Percentiles rank a stretch among this genome's conserved stretches.
Conservation (phyloP, 2,329 filamentous ascomycete species). For the Ceratocystis smalleyi region DNA sequence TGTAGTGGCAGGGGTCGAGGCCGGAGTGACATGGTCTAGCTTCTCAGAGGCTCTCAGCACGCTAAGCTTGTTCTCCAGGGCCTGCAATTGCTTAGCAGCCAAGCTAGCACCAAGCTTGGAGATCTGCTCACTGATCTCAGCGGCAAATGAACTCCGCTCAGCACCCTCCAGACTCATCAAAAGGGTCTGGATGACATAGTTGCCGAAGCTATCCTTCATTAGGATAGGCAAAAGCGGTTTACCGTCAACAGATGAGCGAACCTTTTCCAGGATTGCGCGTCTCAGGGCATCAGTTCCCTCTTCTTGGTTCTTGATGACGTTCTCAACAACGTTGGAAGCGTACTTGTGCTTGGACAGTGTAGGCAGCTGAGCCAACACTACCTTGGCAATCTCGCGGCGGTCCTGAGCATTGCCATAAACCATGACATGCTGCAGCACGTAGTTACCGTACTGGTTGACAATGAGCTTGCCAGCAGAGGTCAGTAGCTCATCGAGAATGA, state of each 20-base stretch:
- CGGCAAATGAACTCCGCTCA: slow-evolving; percentile 44
- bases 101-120: slow-evolving; percentile 46
- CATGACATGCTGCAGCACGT: slow-evolving; percentile 88
- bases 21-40: slow-evolving; percentile 31
- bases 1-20: slow-evolving; percentile 50
- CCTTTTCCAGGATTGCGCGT: neutral
- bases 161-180: slow-evolving; percentile 45
- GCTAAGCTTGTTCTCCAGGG: slow-evolving; percentile 23
- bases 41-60: slow-evolving; percentile 23
- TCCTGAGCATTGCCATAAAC: slow-evolving; percentile 60
- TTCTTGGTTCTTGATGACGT: slow-evolving; percentile 52
- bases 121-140: slow-evolving; percentile 49
- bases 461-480: slow-evolving; percentile 56
- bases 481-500: slow-evolving; percentile 67
- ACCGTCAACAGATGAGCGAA: slow-evolving; percentile 32
- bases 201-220: slow-evolving; percentile 84
- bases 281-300: neutral
- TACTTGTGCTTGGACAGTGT: slow-evolving; percentile 84
- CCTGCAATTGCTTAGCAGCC: slow-evolving; percentile 43
- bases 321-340: slow-evolving; percentile 93
- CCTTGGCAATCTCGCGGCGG: slow-evolving; percentile 52
- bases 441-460: slow-evolving; percentile 84
- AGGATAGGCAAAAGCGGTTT: slow-evolving; percentile 56
- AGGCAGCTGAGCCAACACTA: slow-evolving; percentile 58
- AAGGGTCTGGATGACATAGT: slow-evolving; percentile 91